Evolutionary conservation across 305 asterid species (phyloP).

Genomic region (Ilex paraguariensis): DNA sequence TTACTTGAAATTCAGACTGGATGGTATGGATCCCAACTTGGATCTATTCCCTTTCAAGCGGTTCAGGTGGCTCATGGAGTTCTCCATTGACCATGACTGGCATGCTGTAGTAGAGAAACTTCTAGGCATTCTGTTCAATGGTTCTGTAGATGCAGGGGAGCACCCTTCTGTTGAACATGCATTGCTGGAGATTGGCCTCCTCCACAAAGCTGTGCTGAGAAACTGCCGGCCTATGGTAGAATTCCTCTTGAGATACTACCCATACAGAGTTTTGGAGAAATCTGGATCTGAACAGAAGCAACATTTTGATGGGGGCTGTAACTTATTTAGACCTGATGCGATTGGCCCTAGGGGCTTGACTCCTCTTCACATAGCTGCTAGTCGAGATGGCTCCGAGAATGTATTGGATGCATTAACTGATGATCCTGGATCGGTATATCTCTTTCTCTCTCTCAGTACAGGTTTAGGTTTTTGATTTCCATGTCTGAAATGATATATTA

Average conservation of each 20-base stretch:
- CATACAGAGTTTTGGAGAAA: slow-evolving; percentile 23
- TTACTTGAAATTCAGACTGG: slow-evolving; percentile 43
- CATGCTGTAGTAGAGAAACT: slow-evolving; percentile 85
- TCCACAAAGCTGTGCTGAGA: slow-evolving; percentile 77
- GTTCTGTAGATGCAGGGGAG: slow-evolving; percentile 39
- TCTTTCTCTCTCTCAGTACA: slow-evolving; percentile 3
- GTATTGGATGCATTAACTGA: slow-evolving; percentile 71
- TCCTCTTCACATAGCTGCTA: slow-evolving; percentile 86
- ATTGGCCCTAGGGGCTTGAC: slow-evolving; percentile 86
- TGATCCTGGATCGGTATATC: slow-evolving; percentile 69
- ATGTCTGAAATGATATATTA: no score
- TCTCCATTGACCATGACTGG: slow-evolving; percentile 84
- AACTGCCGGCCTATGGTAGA: slow-evolving; percentile 70
- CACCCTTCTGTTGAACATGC: slow-evolving; percentile 37
- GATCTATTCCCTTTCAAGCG: slow-evolving; percentile 64
- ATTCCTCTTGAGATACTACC: slow-evolving; percentile 44
- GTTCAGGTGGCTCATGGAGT: slow-evolving; percentile 73
- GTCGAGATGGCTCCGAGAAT: slow-evolving; percentile 48
- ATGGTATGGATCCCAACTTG: slow-evolving; percentile 18
- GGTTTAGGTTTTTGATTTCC: background rate
- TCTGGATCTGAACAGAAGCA: slow-evolving; percentile 15
- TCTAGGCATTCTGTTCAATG: slow-evolving; percentile 37
- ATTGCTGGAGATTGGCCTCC: slow-evolving; percentile 55
- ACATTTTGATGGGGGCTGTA: slow-evolving; percentile 12
- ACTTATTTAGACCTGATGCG: slow-evolving; percentile 69